Evolutionary conservation across 192 early-diverging fungal species (phyloP), one percentile per base, ranked within the genome.

Genomic region (Nowakowskiella sp.): DNA sequence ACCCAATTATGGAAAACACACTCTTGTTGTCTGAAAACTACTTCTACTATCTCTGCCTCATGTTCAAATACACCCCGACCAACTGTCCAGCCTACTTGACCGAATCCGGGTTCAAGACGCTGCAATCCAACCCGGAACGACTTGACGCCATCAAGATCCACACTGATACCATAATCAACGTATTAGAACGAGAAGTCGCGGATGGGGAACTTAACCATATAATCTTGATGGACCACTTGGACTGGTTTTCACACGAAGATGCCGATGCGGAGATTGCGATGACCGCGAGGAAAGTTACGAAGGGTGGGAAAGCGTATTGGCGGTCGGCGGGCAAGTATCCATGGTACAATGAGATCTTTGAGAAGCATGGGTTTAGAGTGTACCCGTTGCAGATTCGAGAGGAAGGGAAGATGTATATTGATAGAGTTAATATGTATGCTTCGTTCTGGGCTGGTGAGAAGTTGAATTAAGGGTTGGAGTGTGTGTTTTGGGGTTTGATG

Each of bases 161-260:
- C 64, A 91, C 89, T n/a, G 74, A 80, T 33, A 82, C 81, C n/a
- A 88, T 90, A 53, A 54, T 83, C 31, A 66, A 85, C 43, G 83
- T 84, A 5, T 72, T 90, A 13, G 45, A 54, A 5, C 31, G 25
- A 42, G 66, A 66, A 22, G 59, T 88, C 49, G 51, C 27, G 9
- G 74, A 83, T 32, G 80, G 78, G 23, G 84, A 88, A 53, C 63
- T 91, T 9, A 81, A 81, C 45, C 76, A 81, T 42, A 77, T 86
- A 7, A 82, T 89, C 7, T 65, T 90, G 19, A 91, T 91, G 87
- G 89, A 91, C 53, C 89, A 91, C 57, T 78, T 91, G 70, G 87
- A 91, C 58, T 90, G 89, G 89, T 90, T 87, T 59, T 65, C 71
- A 9, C 55, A 62, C 4, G 72, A 77, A 31, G 82, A 88, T 49